phyloP scores from a whole-genome alignment of 2,329 filamentous ascomycete genomes.

The Colletotrichum abscissum region DNA sequence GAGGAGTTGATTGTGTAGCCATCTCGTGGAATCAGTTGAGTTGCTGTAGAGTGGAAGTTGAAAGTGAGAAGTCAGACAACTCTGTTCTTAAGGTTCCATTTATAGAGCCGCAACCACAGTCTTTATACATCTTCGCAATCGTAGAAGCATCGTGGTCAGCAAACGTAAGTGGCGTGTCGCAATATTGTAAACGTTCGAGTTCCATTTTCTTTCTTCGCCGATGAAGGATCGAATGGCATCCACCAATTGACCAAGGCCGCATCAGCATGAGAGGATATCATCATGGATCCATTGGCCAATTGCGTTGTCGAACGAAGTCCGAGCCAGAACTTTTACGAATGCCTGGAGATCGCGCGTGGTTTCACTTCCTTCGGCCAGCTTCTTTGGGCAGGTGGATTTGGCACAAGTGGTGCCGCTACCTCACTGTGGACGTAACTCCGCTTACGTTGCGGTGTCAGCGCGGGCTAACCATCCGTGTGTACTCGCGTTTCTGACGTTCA shows the following conservation, averaged over 20 bases:
- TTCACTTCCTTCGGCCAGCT: conserved; percentile 8
- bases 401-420: background rate
- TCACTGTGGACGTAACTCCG: background rate
- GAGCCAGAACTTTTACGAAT: background rate
- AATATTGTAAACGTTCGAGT: background rate
- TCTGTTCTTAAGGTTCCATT: too few relatives aligned
- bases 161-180: too few relatives aligned
- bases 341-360: background rate
- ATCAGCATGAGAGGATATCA: background rate
- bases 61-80: background rate
- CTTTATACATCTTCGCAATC: background rate
- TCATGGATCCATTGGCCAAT: conserved; percentile 1
- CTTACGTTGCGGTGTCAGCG: background rate
- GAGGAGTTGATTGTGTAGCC: conserved; percentile 23
- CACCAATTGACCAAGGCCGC: background rate
- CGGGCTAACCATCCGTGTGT: background rate
- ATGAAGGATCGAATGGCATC: background rate
- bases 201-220: background rate
- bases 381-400: conserved; percentile 18
- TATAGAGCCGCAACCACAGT: too few relatives aligned
- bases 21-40: background rate
- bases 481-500: background rate
- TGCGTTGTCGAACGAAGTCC: background rate
- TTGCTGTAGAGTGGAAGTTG: too few relatives aligned
- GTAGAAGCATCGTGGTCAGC: background rate